These are phyloP conservation scores for Flaveria linearis DNA, from an alignment of 129 eudicot species.

Conservation along the genomic window DNA sequence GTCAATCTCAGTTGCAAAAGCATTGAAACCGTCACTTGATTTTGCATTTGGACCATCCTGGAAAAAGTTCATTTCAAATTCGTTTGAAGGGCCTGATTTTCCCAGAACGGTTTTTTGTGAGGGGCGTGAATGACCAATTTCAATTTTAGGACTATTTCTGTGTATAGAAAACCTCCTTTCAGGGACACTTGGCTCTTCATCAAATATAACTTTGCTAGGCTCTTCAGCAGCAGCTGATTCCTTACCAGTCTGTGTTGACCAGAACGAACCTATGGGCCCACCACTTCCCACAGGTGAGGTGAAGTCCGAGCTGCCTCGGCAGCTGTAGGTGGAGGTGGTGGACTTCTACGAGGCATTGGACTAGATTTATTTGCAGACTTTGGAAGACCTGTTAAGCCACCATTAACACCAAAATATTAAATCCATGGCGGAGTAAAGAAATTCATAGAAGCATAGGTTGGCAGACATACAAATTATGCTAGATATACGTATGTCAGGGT, in stretches of 20 bases:
- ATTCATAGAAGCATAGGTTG: not conserved
- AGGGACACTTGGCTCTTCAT: conserved; percentile 42
- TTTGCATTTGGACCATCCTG: conserved; percentile 46
- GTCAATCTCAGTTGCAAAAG: conserved; percentile 78
- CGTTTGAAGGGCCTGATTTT: conserved; percentile 45
- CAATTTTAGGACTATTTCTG: conserved; percentile 42
- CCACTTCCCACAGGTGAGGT: conserved; percentile 21
- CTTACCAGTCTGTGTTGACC: conserved; percentile 81
- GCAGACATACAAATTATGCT: too few relatives aligned
- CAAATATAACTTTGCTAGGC: conserved; percentile 49
- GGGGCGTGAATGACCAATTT: conserved; percentile 31
- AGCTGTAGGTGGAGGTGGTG: conserved; percentile 78
- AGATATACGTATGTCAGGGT: too few relatives aligned
- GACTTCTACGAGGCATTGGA: conserved; percentile 86
- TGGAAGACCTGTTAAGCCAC: conserved; percentile 47
- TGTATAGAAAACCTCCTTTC: conserved; percentile 38
- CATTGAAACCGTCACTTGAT: conserved; percentile 52
- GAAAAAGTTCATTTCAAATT: conserved; percentile 59
- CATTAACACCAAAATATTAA: too few relatives aligned
- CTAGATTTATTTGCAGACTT: conserved; percentile 57
- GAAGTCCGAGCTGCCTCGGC: conserved; percentile 43
- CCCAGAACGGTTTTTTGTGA: conserved; percentile 36
- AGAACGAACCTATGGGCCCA: conserved; percentile 88
- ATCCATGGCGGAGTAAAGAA: conserved; percentile 14
- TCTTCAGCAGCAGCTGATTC: conserved; percentile 59